These are phyloP conservation scores for Ulvella scutata DNA, from an alignment of 139 green algal species.

Conservation along the genomic window DNA sequence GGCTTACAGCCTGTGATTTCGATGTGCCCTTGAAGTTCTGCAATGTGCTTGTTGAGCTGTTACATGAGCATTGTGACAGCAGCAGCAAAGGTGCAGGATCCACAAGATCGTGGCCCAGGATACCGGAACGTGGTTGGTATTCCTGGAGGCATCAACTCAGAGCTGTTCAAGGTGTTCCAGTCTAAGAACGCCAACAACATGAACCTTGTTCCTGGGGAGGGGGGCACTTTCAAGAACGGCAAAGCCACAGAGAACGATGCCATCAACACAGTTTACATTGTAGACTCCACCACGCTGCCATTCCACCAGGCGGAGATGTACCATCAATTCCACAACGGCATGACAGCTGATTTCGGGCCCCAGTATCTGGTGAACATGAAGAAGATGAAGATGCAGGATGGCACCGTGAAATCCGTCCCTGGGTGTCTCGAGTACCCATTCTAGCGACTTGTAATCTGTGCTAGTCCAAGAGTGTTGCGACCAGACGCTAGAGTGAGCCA, in stretches of 20 bases:
- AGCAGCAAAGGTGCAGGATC: constrained; percentile 27
- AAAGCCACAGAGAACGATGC: constrained; percentile 9
- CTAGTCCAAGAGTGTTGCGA: no score
- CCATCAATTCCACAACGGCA: constrained; percentile 79
- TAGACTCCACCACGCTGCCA: constrained; percentile 48
- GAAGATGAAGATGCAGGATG: not conserved
- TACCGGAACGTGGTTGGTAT: constrained; percentile 78
- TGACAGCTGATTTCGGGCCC: constrained; percentile 25
- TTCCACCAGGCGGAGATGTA: constrained; percentile 74
- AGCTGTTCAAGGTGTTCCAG: constrained; percentile 47
- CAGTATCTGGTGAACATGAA: not conserved
- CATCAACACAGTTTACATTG: constrained; percentile 31
- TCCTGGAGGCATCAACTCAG: constrained; percentile 47
- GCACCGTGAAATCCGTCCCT: not conserved
- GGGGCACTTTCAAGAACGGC: constrained; percentile 17
- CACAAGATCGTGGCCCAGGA: constrained; percentile 44
- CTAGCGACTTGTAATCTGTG: no score
- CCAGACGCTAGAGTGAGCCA: no score
- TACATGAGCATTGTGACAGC: not conserved
- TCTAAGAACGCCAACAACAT: constrained; percentile 62
- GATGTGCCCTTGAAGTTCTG: no score
- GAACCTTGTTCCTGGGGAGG: constrained; percentile 42
- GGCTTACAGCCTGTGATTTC: no score
- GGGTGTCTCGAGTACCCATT: not conserved
- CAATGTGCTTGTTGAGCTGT: not conserved